Evolutionary conservation across 129 eudicot genomes (phyloP).

Genomic region (Helichrysum umbraculigerum): DNA sequence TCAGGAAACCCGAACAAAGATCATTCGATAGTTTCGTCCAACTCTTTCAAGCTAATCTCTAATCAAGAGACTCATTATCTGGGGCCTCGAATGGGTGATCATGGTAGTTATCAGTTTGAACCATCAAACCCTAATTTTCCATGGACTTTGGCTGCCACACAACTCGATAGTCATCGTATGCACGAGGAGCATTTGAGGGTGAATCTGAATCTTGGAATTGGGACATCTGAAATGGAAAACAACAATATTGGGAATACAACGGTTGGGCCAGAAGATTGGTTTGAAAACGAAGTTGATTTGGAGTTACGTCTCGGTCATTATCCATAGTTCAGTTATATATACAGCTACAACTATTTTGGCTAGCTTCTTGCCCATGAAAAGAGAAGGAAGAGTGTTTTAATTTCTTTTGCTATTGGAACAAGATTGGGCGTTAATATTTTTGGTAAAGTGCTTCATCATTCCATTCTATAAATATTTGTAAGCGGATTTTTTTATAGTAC

Average conservation of each 20-base stretch:
- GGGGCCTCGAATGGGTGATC: constrained; percentile 29
- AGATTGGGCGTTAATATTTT: constrained; percentile 13
- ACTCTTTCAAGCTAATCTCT: constrained; percentile 29
- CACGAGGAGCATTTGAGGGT: constrained; percentile 33
- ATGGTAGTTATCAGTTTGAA: constrained; percentile 36
- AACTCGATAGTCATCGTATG: constrained; percentile 6
- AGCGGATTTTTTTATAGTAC: constrained; percentile 13
- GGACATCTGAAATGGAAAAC: constrained; percentile 30
- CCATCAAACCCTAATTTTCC: constrained; percentile 52
- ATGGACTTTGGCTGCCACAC: constrained; percentile 26
- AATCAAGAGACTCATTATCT: constrained; percentile 34
- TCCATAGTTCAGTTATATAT: constrained; percentile 28
- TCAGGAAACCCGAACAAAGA: constrained; percentile 16
- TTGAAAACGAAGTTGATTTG: constrained; percentile 57
- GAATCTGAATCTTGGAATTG: constrained; percentile 49
- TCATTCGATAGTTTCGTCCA: constrained; percentile 19
- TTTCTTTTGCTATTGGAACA: constrained; percentile 13
- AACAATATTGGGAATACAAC: constrained; percentile 4
- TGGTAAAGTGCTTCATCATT: constrained; percentile 32
- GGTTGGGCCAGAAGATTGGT: constrained; percentile 38
- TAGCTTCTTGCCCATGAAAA: constrained; percentile 12
- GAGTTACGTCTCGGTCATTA: constrained; percentile 78
- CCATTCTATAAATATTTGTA: constrained; percentile 22
- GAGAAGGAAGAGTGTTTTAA: constrained; percentile 8
- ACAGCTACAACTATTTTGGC: constrained; percentile 11